Percentiles rank a stretch among this genome's conserved stretches.
Evolutionary conservation across 345 rosid species (phyloP).

Genomic region (Eucalyptus cladocalyx): DNA sequence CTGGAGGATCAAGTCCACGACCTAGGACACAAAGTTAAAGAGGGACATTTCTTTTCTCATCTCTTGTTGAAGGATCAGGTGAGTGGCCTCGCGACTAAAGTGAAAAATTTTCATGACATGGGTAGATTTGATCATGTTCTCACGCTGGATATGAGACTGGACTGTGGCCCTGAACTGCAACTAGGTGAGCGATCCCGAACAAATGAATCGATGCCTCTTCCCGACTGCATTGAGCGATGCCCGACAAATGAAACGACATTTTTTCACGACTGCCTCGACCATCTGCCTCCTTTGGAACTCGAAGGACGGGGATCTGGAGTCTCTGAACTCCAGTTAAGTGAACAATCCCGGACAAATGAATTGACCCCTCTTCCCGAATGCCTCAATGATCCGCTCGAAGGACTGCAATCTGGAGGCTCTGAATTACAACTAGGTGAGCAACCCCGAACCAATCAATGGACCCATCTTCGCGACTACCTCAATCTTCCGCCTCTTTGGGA

Average conservation of each 20-base stretch:
- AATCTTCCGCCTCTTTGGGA: background rate
- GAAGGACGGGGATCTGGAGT: background rate
- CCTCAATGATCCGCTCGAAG: background rate
- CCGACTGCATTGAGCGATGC: background rate
- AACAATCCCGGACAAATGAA: background rate
- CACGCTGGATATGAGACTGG: background rate
- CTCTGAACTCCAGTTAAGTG: background rate
- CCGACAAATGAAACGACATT: background rate
- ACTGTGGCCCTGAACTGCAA: background rate
- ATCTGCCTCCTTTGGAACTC: background rate
- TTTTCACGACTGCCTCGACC: background rate
- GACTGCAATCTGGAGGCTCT: background rate
- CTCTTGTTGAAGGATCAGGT: background rate
- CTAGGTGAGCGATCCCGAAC: background rate
- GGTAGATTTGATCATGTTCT: background rate
- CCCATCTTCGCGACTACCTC: background rate
- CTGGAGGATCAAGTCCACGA: background rate
- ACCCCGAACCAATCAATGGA: background rate
- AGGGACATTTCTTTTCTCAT: background rate
- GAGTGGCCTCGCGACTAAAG: background rate
- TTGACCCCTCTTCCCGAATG: background rate
- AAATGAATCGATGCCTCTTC: background rate
- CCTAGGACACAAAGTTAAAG: background rate
- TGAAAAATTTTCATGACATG: background rate
- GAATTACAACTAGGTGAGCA: background rate